Evolutionary conservation across 768 basidiomycete genomes (phyloP).

Genomic region (Hypholoma sublateritium): DNA sequence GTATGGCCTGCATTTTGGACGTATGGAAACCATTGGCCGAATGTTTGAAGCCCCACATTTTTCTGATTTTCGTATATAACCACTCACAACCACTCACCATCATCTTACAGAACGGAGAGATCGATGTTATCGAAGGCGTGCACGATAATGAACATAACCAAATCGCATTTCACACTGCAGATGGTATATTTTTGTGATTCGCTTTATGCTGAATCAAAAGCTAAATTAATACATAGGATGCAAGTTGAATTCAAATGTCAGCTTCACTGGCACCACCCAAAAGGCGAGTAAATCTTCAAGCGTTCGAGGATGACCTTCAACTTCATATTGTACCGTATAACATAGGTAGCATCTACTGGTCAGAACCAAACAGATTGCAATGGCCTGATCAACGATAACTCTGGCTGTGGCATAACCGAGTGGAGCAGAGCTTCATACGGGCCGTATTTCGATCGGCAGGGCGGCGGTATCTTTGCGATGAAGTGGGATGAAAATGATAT

Average conservation of each 20-base stretch:
- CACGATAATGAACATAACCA: constrained; percentile 86
- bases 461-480: constrained; percentile 88
- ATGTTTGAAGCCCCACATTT: constrained; percentile 39
- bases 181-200: constrained; percentile 44
- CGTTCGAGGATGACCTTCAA: constrained; percentile 13
- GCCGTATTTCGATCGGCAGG: constrained; percentile 72
- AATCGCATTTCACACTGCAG: constrained; percentile 76
- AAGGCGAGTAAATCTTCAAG: constrained; percentile 38
- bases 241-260: constrained; percentile 48
- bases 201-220: too few species aligned
- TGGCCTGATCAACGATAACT: constrained; percentile 51
- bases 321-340: too few species aligned
- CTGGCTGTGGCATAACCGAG: constrained; percentile 79
- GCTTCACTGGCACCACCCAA: constrained; percentile 60
- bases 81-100: neutral
- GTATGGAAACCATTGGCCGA: constrained; percentile 64
- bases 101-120: constrained; percentile 62
- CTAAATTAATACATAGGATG: constrained; percentile 54
- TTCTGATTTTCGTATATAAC: neutral
- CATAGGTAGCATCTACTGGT: constrained; percentile 23
- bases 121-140: constrained; percentile 84
- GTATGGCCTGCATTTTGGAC: constrained; percentile 91
- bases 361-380: constrained; percentile 55
- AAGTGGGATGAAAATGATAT: constrained; percentile 83
- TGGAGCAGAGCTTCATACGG: constrained; percentile 85